Base-by-base conservation (phyloP, 352 stramenopile species). In the Pythium phragmitis region DNA sequence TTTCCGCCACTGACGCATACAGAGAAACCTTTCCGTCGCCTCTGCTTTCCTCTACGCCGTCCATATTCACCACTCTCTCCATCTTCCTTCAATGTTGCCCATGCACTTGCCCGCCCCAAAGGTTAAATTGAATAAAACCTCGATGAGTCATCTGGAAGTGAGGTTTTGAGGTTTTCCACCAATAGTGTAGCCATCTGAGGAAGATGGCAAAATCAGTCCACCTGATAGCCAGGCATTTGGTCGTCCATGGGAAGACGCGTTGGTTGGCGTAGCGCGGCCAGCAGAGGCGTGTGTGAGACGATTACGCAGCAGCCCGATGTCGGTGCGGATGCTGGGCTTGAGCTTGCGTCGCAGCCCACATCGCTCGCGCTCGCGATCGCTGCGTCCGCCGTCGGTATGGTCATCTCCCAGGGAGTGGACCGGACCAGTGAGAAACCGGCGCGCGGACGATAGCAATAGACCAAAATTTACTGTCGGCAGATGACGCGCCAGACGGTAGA, bases 401-500 rank as follows among this genome's bases (percentile, higher is more conserved):
- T 92, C 69, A 89, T 74, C 54, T 89, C 73, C 83, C 83, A 92
- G 19, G 80, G 80, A 82, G 12, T 77, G 68, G 16, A 90, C 83
- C 0, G 82, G 74, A 0, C 60, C 68, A 17, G 79, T 68, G 21
- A 88, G 72, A 12, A 88, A 68, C 14, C 69, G 65, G n/a, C 69
- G 69, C 7, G 72, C 75, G 67, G 82, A 83, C 8, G 26, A 21
- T 21, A 21, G 21, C 21, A 21, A 21, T 21, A 21, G 21, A 30
- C 26, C 26, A 30, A 30, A 30, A 30, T 30, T 5, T 5, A 30
- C 26, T 1, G 26, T 30, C 26, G 1, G 26, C 4, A 0, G 26
- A 30, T 30, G 26, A 30, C 26, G 2, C 26, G 4, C 26, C 26
- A 3, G 26, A 21, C 21, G 21, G 21, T 21, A 21, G 21, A 61